Base-by-base conservation (phyloP, 306 rosid genomes). In the Prunus fruticosa region DNA sequence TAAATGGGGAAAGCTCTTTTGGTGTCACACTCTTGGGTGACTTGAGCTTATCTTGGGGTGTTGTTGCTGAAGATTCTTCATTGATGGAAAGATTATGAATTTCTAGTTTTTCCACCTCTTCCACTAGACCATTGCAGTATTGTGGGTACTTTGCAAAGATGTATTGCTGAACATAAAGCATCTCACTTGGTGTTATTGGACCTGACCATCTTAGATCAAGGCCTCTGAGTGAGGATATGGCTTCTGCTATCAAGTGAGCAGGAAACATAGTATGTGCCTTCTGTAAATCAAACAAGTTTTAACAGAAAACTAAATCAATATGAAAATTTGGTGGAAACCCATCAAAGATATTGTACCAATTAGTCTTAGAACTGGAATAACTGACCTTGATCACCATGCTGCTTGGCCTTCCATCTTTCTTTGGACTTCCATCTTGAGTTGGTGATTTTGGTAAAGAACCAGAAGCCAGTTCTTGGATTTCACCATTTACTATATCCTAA, bases 131-230 rank as follows among this genome's bases (percentile, higher is more conserved):
- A 78, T 84, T 69, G 87, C 79, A 68, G 69, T 93, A 91, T 82
- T 93, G 89, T 6, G 97, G 98, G 72, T 93, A 93, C 82, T 93
- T 89, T 45, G 97, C 92, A 10, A 89, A 77, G 12, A 93, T 96
- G 80, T 93, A 93, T 52, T 91, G 84, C 56, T 88, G 92, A 57
- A 93, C 97, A 82, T 91, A 93, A 69, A 84, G 86, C 85, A 77
- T 93, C 83, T 93, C 98, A 56, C 85, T 89, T 66, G 87, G 93
- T 27, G 98, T 93, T 74, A 91, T 91, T 16, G 96, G 98, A 61
- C 93, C 98, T 22, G 98, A 93, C 92, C 96, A 93, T 86, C 93
- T 88, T 10, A 93, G 76, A 71, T 89, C 98, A 63, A 93, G 87
- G 50, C 89, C 93, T 3, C 75, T 87, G 63, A 91, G 86, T 2